phyloP scores from a whole-genome alignment of 192 early-diverging fungal species.

The Borealophlyctis nickersoniae region DNA sequence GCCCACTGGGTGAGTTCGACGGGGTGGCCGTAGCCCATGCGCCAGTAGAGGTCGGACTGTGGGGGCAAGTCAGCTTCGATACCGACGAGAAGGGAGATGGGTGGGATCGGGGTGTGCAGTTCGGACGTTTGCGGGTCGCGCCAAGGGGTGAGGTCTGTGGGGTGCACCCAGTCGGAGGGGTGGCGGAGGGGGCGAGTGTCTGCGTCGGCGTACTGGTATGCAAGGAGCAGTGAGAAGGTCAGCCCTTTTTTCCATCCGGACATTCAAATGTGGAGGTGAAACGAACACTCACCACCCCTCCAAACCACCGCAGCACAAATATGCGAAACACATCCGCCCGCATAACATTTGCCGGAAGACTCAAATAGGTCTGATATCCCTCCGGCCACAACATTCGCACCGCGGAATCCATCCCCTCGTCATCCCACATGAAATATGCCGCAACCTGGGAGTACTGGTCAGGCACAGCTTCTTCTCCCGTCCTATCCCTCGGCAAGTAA shows the following conservation, averaged over 20 bases:
- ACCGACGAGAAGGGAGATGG: slow-evolving; percentile 15
- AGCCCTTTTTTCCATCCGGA: not conserved
- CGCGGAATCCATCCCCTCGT: slow-evolving; percentile 10
- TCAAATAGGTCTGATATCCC: not conserved
- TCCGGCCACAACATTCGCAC: slow-evolving; percentile 2
- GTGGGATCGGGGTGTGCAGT: not conserved
- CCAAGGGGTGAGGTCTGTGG: slow-evolving; percentile 13
- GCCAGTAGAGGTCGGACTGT: slow-evolving; percentile 15
- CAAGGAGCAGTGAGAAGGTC: not conserved
- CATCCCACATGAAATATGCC: slow-evolving; percentile 26
- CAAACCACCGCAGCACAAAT: slow-evolving; percentile 11
- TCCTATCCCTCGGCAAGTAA: too few relatives aligned
- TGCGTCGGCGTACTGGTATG: slow-evolving; percentile 15
- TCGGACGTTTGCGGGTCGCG: not conserved
- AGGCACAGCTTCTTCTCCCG: not conserved
- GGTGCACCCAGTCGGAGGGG: slow-evolving; percentile 14
- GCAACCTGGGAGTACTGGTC: not conserved
- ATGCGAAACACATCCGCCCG: slow-evolving; percentile 18
- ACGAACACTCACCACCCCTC: slow-evolving; percentile 16
- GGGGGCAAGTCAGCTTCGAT: slow-evolving; percentile 15
- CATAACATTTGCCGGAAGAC: slow-evolving; percentile 15
- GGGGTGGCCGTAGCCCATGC: slow-evolving; percentile 22
- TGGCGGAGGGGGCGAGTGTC: slow-evolving; percentile 21
- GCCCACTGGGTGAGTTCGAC: slow-evolving; percentile 20
- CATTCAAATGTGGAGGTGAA: not conserved